These are phyloP conservation scores for Microdochium nivale DNA, from an alignment of 2,329 filamentous ascomycete species.

Conservation along the genomic window DNA sequence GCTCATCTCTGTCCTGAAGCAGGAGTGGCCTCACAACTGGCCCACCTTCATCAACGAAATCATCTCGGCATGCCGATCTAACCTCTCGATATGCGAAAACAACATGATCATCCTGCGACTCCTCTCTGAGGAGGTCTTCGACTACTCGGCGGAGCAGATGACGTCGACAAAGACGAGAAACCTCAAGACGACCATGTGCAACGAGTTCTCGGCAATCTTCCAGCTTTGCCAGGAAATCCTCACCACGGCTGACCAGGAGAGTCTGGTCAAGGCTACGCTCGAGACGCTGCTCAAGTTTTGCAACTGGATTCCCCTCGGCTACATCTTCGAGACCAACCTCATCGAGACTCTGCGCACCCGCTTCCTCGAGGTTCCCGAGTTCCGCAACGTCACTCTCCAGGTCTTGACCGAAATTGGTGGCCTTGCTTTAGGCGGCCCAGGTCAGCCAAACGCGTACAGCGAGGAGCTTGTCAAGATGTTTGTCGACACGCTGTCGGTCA, in stretches of 20 bases:
- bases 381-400: constrained; percentile 93
- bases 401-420: constrained; percentile 96
- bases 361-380: constrained; percentile 88
- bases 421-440: constrained; percentile 70
- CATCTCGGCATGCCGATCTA: constrained; percentile 90
- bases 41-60: constrained; percentile 99
- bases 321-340: constrained; percentile 95
- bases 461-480: constrained; percentile 98
- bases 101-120: constrained; percentile 98
- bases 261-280: constrained; percentile 89
- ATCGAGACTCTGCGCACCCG: constrained; percentile 90
- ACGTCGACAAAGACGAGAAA: constrained; percentile 96
- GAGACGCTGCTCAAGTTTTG: constrained; percentile 93
- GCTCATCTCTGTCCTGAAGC: constrained; percentile 93
- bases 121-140: constrained; percentile 96
- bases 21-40: constrained; percentile 99
- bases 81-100: constrained; percentile 96
- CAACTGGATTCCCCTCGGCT: constrained; percentile 97
- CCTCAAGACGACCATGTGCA: constrained; percentile 96
- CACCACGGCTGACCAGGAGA: constrained; percentile 78
- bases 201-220: constrained; percentile 97
- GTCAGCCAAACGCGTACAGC: constrained; percentile 67
- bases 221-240: constrained; percentile 94
- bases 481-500: constrained; percentile 87
- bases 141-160: constrained; percentile 98